Base-by-base conservation (phyloP, 768 basidiomycete species). In the Hysterangium stoloniferum region DNA sequence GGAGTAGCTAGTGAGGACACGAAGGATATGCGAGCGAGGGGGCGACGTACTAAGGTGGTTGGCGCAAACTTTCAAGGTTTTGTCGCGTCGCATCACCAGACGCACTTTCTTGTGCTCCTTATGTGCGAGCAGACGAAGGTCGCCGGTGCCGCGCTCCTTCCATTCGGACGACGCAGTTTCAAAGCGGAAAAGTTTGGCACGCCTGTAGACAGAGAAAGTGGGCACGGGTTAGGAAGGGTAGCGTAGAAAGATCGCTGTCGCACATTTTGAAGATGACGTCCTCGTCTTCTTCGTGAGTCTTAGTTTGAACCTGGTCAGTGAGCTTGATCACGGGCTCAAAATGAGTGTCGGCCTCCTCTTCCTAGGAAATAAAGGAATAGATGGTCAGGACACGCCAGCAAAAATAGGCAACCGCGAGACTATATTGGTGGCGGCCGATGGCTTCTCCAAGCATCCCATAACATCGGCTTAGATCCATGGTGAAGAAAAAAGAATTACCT, bases 31-130 rank as follows among this genome's bases (percentile, higher is more conserved):
- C 38, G n/a, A 35, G 19, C 22, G n/a, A 29, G 49, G 43, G 34
- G 24, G 20, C 11, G 9, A 69, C 75, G 71, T 62, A 97, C 96
- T 82, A 57, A 80, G 70, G 71, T 98, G 96, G 74, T 99, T 99
- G 52, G 96, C 96, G 69, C 96, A 98, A 70, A 98, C 94, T 70
- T 99, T 98, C 69, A 92, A 77, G 42, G 96, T 99, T 82, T 97
- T 97, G 78, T 99, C 96, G 69, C 96, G 88, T 72, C 95, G 78
- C 96, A 99, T 99, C 66, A 99, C 92, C 55, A 99, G 79, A 56
- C 96, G 80, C 62, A 95, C 77, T 70, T 94, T 97, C 75, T 85
- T 83, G 44, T 84, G 85, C 63, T 81, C 80, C 68, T 86, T 91
- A 75, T 96, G 89, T 59, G 80, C 72, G 56, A 99, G 81, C 51